phyloP scores from a whole-genome alignment of 1,284 basidiomycete genomes.

The Abortiporus biennis region DNA sequence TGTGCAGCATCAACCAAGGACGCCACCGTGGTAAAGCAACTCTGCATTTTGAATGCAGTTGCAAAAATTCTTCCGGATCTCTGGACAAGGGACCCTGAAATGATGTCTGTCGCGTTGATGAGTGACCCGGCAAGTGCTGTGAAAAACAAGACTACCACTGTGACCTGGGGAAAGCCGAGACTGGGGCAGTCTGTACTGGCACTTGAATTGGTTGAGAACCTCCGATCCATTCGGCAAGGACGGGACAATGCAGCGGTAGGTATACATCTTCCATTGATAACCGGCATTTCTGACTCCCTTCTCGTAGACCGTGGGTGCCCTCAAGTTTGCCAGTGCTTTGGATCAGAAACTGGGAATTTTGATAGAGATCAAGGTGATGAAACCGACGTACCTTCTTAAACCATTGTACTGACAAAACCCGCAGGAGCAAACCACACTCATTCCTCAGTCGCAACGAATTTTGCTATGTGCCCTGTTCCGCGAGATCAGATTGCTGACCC shows the following conservation, averaged over 20 bases:
- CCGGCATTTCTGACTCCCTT: neutral
- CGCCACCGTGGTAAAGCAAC: slow-evolving; percentile 48
- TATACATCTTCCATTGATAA: slow-evolving; percentile 4
- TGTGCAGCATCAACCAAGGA: slow-evolving; percentile 62
- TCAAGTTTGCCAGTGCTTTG: slow-evolving; percentile 47
- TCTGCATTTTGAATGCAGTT: slow-evolving; percentile 47
- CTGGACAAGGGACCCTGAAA: slow-evolving; percentile 71
- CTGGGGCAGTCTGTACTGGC: slow-evolving; percentile 62
- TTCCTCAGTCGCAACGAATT: slow-evolving; percentile 51
- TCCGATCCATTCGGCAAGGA: slow-evolving; percentile 37
- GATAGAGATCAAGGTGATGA: slow-evolving; percentile 61
- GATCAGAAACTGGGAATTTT: slow-evolving; percentile 55
- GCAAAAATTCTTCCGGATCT: slow-evolving; percentile 52
- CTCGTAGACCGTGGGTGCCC: slow-evolving; percentile 27
- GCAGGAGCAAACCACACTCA: slow-evolving; percentile 44
- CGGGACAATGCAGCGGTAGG: slow-evolving; percentile 35
- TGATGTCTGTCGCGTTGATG: slow-evolving; percentile 69
- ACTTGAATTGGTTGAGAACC: slow-evolving; percentile 52
- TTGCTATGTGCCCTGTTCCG: slow-evolving; percentile 53
- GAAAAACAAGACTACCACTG: slow-evolving; percentile 20
- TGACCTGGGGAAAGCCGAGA: slow-evolving; percentile 40
- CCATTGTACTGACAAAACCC: slow-evolving; percentile 1
- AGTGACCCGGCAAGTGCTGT: slow-evolving; percentile 34
- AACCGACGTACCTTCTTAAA: slow-evolving; percentile 8
- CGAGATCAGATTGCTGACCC: slow-evolving; percentile 53